phyloP scores from a whole-genome alignment of 345 rosid species.

The thale cress (Arabidopsis thaliana) region DNA sequence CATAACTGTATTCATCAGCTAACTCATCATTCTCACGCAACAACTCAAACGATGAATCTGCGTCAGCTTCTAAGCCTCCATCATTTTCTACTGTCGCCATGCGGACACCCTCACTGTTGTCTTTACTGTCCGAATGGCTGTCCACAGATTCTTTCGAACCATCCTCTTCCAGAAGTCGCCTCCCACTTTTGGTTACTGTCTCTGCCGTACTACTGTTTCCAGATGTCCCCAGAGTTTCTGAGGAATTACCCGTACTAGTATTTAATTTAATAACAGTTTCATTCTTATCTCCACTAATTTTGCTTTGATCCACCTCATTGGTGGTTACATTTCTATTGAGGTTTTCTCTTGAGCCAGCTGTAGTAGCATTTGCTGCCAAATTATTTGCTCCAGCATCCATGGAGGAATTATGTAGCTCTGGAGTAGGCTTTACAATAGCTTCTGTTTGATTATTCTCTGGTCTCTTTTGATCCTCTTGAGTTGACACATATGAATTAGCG shows the following conservation, averaged over 20 bases:
- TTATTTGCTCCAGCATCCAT: constrained; percentile 41
- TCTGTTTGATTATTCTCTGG: constrained; percentile 48
- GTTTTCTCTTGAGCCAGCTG: constrained; percentile 30
- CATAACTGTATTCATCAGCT: constrained; percentile 85
- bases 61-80: constrained; percentile 81
- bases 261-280: constrained; percentile 53
- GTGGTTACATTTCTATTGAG: constrained; percentile 38
- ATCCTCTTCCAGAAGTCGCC: constrained; percentile 79
- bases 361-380: constrained; percentile 35
- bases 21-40: constrained; percentile 91
- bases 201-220: constrained; percentile 49
- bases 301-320: constrained; percentile 44
- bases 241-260: constrained; percentile 48
- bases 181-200: constrained; percentile 58
- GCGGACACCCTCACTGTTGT: constrained; percentile 50
- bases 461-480: constrained; percentile 50
- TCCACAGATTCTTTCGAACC: constrained; percentile 56
- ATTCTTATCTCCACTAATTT: constrained; percentile 37
- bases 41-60: constrained; percentile 90
- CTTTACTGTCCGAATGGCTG: constrained; percentile 56
- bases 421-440: constrained; percentile 50
- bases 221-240: constrained; percentile 44
- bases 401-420: constrained; percentile 48
- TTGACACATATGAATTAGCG: constrained; percentile 44
- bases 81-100: constrained; percentile 85